phyloP scores from a whole-genome alignment of 805 yeast species.

The Lipomyces starkeyi region DNA sequence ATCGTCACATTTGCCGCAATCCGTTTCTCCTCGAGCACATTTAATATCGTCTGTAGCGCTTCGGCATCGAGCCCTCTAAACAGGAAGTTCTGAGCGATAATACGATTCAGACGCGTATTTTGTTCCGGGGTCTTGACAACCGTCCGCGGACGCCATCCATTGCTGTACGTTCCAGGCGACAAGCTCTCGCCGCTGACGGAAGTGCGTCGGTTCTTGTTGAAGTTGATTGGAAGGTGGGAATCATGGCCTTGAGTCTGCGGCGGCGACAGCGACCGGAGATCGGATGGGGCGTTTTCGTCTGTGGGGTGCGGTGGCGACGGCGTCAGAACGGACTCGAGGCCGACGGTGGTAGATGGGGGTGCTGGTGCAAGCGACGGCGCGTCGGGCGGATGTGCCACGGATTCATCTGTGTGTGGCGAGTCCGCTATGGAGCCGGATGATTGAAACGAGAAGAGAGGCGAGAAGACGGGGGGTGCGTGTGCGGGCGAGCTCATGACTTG shows the following conservation, averaged over 20 bases:
- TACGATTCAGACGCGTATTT: slow-evolving; percentile 66
- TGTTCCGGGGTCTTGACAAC: slow-evolving; percentile 54
- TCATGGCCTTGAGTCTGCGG: neutral
- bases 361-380: slow-evolving; percentile 8
- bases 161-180: slow-evolving; percentile 21
- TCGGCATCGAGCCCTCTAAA: slow-evolving; percentile 83
- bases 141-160: slow-evolving; percentile 50
- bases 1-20: slow-evolving; percentile 54
- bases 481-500: slow-evolving; percentile 9
- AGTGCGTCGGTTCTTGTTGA: slow-evolving; percentile 36
- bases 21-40: slow-evolving; percentile 79
- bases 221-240: slow-evolving; percentile 31
- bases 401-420: slow-evolving; percentile 11
- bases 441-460: slow-evolving; percentile 29
- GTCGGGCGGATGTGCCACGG: slow-evolving; percentile 17
- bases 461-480: slow-evolving; percentile 20
- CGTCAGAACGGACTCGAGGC: neutral
- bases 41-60: slow-evolving; percentile 75
- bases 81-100: slow-evolving; percentile 80
- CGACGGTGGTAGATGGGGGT: neutral
- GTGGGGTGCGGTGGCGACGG: slow-evolving; percentile 1
- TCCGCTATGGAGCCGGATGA: neutral
- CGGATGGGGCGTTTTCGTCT: slow-evolving; percentile 11
- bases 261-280: slow-evolving; percentile 14
- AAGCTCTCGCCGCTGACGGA: slow-evolving; percentile 38